A percentile compares a stretch with the other conserved stretches of the same genome.
phyloP scores from a whole-genome alignment of 352 stramenopile genomes.

The Phytophthora constricta region DNA sequence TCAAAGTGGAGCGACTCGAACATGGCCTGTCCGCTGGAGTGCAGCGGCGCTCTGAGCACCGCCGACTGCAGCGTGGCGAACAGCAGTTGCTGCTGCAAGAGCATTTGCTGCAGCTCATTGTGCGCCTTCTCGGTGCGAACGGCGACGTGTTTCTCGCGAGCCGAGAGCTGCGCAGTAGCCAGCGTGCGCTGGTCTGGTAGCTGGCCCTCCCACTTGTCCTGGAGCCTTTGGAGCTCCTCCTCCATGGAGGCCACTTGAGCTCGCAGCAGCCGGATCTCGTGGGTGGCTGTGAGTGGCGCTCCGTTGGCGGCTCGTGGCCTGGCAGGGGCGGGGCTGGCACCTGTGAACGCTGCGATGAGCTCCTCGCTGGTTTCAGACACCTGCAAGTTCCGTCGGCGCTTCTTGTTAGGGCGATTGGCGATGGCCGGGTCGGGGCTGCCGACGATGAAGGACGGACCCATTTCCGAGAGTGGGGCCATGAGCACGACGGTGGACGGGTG shows the following conservation, averaged over 20 bases:
- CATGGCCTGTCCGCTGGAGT: constrained; percentile 35
- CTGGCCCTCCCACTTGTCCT: constrained; percentile 28
- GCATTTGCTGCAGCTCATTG: constrained; percentile 37
- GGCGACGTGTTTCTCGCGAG: constrained; percentile 35
- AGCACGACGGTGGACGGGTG: constrained; percentile 7
- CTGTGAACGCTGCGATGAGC: constrained; percentile 23
- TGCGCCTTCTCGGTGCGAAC: constrained; percentile 26
- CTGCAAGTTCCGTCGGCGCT: constrained; percentile 17
- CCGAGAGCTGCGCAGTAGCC: constrained; percentile 27
- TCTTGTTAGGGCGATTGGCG: constrained; percentile 13
- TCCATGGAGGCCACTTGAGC: constrained; percentile 46
- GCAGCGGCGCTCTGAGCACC: constrained; percentile 32
- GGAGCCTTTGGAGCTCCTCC: constrained; percentile 27
- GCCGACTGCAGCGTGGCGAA: constrained; percentile 45
- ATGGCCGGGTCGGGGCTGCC: not conserved
- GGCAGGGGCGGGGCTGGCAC: constrained; percentile 11
- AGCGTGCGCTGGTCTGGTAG: constrained; percentile 37
- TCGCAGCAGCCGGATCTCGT: constrained; percentile 46
- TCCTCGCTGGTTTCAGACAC: constrained; percentile 20
- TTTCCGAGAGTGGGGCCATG: not conserved
- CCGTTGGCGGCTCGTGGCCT: constrained; percentile 30
- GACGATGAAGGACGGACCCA: not conserved
- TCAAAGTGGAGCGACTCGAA: constrained; percentile 46
- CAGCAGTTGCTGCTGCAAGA: constrained; percentile 45
- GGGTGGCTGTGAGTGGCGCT: constrained; percentile 31